Evolutionary conservation across 202 grass and related monocot species (phyloP), one percentile per base, ranked within the genome.

Genomic region (Tripidium arundinaceum): DNA sequence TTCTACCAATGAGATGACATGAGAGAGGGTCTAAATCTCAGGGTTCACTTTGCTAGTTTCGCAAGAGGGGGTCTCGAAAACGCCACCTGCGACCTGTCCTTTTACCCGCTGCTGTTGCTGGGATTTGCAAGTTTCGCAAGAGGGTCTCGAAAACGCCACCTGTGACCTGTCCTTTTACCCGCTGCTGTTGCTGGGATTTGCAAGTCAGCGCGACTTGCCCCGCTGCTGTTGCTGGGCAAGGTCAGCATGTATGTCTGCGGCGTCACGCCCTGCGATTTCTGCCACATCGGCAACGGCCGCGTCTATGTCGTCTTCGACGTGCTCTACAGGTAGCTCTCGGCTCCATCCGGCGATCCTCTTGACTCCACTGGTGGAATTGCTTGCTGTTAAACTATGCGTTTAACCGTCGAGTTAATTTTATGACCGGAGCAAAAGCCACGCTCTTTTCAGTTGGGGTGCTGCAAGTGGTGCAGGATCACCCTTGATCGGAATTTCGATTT

Each of bases 271-370:
- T 79, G 89, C 24, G 84, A 97, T 33, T n/a, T n/a, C n/a, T n/a
- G n/a, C n/a, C n/a, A n/a, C n/a, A n/a, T n/a, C n/a, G 94, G 94
- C 37, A 93, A 97, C 64, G 87, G 84, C 22, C 89, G 89, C 11
- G n/a, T n/a, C n/a, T n/a, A 90, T 67, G 87, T 93, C 36, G 82
- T 87, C 71, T 97, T 93, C 65, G 94, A 93, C 63, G 94, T 93
- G n/a, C n/a, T 93, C 11, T 79, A 84, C 62, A 91, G 91, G 91
- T 92, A 54, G 2, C 49, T 13, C n/a, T 16, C 52, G 52, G 72
- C 49, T 21, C 49, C 49, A 59, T 75, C 50, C 38, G 49, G 11
- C n/a, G 36, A 52, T 43, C 49, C 72, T 14, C 8, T 58, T 52
- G 49, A 52, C 18, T 52, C n/a, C n/a, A n/a, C 47, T n/a, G 7